Percentiles rank a stretch among this genome's conserved stretches.
phyloP scores from a whole-genome alignment of 352 stramenopile species.

The Phytophthora foliorum region DNA sequence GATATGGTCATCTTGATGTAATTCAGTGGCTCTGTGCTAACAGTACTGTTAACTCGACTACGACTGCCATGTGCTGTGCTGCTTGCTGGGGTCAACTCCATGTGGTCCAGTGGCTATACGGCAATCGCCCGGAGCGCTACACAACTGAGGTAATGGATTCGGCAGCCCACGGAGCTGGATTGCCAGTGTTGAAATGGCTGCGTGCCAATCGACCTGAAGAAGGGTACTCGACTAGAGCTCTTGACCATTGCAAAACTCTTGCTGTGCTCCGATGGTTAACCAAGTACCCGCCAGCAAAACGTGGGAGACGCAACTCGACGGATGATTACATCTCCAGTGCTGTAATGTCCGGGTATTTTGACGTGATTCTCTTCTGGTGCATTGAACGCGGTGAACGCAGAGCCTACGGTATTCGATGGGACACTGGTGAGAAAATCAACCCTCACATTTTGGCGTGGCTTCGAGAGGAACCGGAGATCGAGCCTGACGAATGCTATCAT shows the following conservation, averaged over 20 bases:
- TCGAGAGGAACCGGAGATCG: too few relatives aligned
- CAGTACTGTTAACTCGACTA: neutral
- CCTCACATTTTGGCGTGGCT: too few relatives aligned
- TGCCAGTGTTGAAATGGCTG: slow-evolving; percentile 18
- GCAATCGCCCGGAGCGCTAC: neutral
- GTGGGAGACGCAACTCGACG: too few relatives aligned
- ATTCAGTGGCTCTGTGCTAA: neutral
- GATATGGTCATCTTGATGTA: slow-evolving; percentile 1
- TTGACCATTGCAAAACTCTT: too few relatives aligned
- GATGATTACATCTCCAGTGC: too few relatives aligned
- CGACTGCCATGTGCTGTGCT: neutral
- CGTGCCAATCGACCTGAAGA: slow-evolving; percentile 9
- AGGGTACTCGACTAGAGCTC: slow-evolving; percentile 12
- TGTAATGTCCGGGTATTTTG: slow-evolving; percentile 3
- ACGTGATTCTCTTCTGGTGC: slow-evolving; percentile 6
- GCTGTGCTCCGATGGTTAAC: too few relatives aligned
- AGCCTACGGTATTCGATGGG: neutral
- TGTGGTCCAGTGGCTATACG: slow-evolving; percentile 5
- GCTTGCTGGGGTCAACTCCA: neutral
- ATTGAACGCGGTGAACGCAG: neutral
- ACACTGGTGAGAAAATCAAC: neutral
- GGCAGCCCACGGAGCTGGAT: too few relatives aligned
- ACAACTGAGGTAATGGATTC: slow-evolving; percentile 7
- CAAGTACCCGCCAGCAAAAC: too few relatives aligned
- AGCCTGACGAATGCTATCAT: too few relatives aligned